Percentiles rank a stretch among this genome's conserved stretches.
These are phyloP conservation scores for Rosellinia necatrix DNA, from an alignment of 2,329 filamentous ascomycete genomes.

Conservation along the genomic window DNA sequence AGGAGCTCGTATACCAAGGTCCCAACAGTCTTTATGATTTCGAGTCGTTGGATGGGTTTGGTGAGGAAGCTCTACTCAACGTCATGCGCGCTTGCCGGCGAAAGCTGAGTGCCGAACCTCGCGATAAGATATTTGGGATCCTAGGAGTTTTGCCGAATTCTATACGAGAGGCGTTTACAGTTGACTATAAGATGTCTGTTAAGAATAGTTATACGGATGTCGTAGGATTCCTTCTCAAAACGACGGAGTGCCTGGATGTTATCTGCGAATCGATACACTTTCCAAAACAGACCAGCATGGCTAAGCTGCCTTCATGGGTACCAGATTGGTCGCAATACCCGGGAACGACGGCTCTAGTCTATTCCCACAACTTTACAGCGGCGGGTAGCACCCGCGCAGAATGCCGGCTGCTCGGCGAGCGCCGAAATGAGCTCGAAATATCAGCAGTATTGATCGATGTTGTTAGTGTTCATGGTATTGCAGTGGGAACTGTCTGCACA, in stretches of 20 bases:
- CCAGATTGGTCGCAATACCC: conserved; percentile 45
- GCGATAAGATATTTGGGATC: conserved; percentile 45
- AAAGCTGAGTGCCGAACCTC: conserved; percentile 39
- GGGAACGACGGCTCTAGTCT: conserved; percentile 26
- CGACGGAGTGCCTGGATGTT: conserved; percentile 39
- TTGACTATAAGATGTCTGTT: conserved; percentile 41
- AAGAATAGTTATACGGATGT: conserved; percentile 44
- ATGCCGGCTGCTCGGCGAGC: conserved; percentile 34
- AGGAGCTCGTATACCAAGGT: conserved; percentile 23
- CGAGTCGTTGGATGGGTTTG: neutral
- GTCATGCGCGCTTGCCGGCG: conserved; percentile 34
- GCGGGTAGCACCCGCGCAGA: conserved; percentile 23
- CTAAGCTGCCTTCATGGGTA: conserved; percentile 41
- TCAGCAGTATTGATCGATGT: conserved; percentile 39
- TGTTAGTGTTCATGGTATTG: conserved; percentile 32
- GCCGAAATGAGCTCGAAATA: conserved; percentile 38
- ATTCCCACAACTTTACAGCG: conserved; percentile 31
- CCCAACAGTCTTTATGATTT: conserved; percentile 25
- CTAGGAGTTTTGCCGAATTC: conserved; percentile 40
- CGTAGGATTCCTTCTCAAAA: conserved; percentile 39
- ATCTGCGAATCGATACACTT: conserved; percentile 44
- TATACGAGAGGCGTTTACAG: conserved; percentile 35
- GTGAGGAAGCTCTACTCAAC: conserved; percentile 29
- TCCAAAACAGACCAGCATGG: conserved; percentile 32
- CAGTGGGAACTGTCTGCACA: conserved; percentile 38